Base-by-base conservation (phyloP, 306 rosid species). In the Rosa rugosa region DNA sequence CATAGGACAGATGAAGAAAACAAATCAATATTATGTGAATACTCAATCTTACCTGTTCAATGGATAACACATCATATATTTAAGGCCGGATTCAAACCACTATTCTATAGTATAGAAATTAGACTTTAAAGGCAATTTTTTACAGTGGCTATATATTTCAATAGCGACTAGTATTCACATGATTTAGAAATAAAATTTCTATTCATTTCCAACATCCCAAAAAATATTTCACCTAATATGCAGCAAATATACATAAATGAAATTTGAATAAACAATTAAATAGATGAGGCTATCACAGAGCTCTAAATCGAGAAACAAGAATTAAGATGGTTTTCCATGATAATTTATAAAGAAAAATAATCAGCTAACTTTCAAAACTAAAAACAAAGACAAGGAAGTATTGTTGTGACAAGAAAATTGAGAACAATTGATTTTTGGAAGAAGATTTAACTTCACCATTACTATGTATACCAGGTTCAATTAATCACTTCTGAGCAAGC, bases 1-100 rank as follows among this genome's bases (percentile, higher is more conserved):
- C 82, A 85, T 74, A 77, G 60, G 70, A 77, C 40, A 51, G 68
- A 64, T 74, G 82, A 60, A 73, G 25, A 77, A 31, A 88, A 59
- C 63, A 72, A 76, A 40, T 77, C 73, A 84, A 73, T 45, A 83
- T 77, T 49, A 80, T 68, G 77, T 49, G 77, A 64, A 66, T 34
- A 13, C 75, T 70, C 49, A 80, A 79, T 34, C 38, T 5, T 18
- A 71, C 64, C 62, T 71, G 64, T 73, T 75, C 69, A 44, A 68
- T 69, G 11, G 65, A 31, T 50, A 56, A 38, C 22, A 57, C 50
- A 84, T 47, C 23, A 49, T 2, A 38, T 72, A 36, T 62, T n/a
- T 79, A 70, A 38, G 4, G 6, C 7, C 38, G 20, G 10, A 54
- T 4, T 44, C 16, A 27, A 27, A 60, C 31, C 45, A 34, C 8